Evolutionary conservation across 192 early-diverging fungal genomes (phyloP).

Genomic region (Coemansia aciculifera): DNA sequence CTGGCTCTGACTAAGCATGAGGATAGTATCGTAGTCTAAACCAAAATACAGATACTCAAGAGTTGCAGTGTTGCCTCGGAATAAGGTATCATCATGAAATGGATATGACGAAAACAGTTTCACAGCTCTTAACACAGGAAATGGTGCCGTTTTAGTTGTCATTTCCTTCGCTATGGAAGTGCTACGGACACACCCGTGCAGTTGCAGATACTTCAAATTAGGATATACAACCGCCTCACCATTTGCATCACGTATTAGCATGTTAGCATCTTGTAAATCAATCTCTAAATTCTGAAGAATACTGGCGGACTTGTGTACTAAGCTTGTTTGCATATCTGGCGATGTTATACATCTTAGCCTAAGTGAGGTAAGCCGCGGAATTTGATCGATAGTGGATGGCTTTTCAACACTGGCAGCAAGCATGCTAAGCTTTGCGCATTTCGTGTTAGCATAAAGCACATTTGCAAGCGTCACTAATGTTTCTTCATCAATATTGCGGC

Average conservation of each 20-base stretch:
- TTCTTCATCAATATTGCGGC: background rate
- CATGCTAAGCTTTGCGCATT: background rate
- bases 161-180: no score
- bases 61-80: background rate
- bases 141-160: background rate
- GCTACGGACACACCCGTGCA: background rate
- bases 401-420: background rate
- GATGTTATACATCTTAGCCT: background rate
- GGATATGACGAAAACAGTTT: background rate
- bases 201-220: background rate
- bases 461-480: background rate
- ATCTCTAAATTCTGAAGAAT: background rate
- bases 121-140: background rate
- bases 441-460: background rate
- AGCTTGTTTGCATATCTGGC: background rate
- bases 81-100: constrained; percentile 1
- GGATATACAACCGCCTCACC: background rate
- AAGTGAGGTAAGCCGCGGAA: background rate
- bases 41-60: background rate
- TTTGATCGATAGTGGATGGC: background rate
- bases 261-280: background rate
- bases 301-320: background rate
- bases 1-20: background rate
- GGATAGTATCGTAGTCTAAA: background rate
- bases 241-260: background rate